A percentile compares a stretch with the other conserved stretches of the same genome.
Conservation (phyloP, 2,329 filamentous ascomycete species). For the Exophiala bonariae region DNA sequence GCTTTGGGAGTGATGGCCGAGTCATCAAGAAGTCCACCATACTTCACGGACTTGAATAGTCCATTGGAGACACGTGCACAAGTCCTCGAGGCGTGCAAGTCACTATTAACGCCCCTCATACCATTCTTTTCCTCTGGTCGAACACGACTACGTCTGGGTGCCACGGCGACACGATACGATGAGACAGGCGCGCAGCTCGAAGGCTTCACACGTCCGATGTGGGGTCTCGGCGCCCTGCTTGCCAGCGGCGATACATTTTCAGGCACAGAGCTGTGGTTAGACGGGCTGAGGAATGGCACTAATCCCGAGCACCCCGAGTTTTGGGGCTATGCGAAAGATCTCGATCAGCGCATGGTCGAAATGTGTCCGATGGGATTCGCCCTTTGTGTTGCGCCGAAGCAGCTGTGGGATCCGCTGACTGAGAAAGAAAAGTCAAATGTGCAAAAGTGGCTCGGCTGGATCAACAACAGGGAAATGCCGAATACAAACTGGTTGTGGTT, state of each 20-base stretch:
- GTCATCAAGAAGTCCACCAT: neutral
- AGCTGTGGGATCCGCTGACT: constrained; percentile 66
- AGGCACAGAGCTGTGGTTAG: constrained; percentile 65
- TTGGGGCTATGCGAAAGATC: constrained; percentile 74
- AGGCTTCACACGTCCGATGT: constrained; percentile 72
- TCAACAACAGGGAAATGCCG: constrained; percentile 72
- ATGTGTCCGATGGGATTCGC: constrained; percentile 78
- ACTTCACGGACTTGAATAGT: constrained; percentile 15
- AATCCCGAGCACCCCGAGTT: constrained; percentile 70
- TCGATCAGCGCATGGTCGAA: constrained; percentile 82
- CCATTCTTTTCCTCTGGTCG: constrained; percentile 69
- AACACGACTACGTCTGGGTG: constrained; percentile 67
- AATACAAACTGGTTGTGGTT: constrained; percentile 80
- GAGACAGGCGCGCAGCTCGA: constrained; percentile 76
- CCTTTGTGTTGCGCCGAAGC: constrained; percentile 65
- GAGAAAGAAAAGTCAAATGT: constrained; percentile 65
- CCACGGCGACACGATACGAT: constrained; percentile 74
- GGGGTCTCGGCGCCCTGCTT: constrained; percentile 70
- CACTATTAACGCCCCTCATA: constrained; percentile 69
- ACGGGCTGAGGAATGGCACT: constrained; percentile 69
- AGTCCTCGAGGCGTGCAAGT: constrained; percentile 60
- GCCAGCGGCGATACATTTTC: constrained; percentile 67
- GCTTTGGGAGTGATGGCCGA: neutral
- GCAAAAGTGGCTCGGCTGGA: constrained; percentile 71
- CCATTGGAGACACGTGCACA: constrained; percentile 29